These are phyloP conservation scores for Jimgerdemannia lactiflua DNA, from an alignment of 192 early-diverging fungal genomes.

Conservation along the genomic window DNA sequence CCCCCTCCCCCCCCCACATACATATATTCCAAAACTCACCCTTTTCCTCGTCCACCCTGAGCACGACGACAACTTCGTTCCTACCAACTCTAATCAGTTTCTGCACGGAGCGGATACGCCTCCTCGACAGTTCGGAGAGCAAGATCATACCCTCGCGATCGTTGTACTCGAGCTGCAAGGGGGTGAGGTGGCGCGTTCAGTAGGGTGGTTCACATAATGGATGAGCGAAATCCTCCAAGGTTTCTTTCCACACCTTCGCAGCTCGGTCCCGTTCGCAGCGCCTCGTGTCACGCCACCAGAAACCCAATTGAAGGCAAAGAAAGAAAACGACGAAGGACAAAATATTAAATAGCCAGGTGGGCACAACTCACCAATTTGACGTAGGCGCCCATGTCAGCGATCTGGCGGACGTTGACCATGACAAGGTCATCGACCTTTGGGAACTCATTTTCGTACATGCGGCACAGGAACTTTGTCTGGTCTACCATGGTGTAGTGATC, in stretches of 20 bases:
- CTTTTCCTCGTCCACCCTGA: slow-evolving; percentile 97
- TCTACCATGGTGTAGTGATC: not conserved
- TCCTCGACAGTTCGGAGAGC: slow-evolving; percentile 86
- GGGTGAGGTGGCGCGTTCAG: not conserved
- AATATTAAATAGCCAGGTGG: too few species aligned
- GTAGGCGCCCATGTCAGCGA: slow-evolving; percentile 96
- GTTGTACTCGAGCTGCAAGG: slow-evolving; percentile 79
- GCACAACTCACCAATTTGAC: slow-evolving; percentile 67
- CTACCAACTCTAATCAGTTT: slow-evolving; percentile 91
- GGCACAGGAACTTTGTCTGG: slow-evolving; percentile 56
- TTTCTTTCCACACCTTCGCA: too few species aligned
- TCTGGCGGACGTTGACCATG: slow-evolving; percentile 95
- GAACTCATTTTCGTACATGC: slow-evolving; percentile 93
- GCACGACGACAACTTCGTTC: slow-evolving; percentile 91
- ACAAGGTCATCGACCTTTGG: slow-evolving; percentile 94
- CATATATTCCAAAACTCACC: slow-evolving; percentile 37
- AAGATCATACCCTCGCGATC: slow-evolving; percentile 98
- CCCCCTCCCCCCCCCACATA: not conserved
- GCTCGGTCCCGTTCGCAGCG: too few species aligned
- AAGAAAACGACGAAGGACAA: too few species aligned
- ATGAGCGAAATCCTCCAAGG: too few species aligned
- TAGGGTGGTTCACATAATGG: too few species aligned
- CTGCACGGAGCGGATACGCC: slow-evolving; percentile 96
- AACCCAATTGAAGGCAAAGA: too few species aligned
- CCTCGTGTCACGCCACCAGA: too few species aligned